phyloP scores from a whole-genome alignment of 2,329 filamentous ascomycete species.

The Aureobasidium sp. region DNA sequence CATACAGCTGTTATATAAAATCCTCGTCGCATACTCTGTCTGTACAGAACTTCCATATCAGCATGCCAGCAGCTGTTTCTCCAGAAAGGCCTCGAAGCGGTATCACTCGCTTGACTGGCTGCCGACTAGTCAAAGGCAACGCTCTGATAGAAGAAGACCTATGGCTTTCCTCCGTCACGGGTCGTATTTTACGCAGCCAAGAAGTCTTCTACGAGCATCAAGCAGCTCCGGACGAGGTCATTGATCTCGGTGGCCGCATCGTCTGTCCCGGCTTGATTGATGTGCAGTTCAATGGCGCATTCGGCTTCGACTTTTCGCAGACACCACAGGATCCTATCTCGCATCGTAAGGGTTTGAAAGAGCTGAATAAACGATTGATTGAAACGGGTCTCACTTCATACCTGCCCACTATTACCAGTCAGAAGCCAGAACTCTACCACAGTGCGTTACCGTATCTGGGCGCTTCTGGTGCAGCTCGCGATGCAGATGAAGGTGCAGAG shows the following conservation, averaged over 20 bases:
- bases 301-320: slow-evolving; percentile 85
- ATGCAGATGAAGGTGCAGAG: slow-evolving; percentile 65
- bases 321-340: slow-evolving; percentile 52
- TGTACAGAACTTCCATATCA: not conserved
- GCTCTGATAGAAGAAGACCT: slow-evolving; percentile 66
- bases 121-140: slow-evolving; percentile 62
- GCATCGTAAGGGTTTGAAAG: slow-evolving; percentile 64
- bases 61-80: slow-evolving; percentile 34
- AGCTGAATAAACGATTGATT: slow-evolving; percentile 63
- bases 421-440: slow-evolving; percentile 72
- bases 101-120: slow-evolving; percentile 61
- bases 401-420: slow-evolving; percentile 76
- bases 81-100: slow-evolving; percentile 34
- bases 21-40: not conserved
- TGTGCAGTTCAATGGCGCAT: slow-evolving; percentile 83
- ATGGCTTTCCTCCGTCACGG: slow-evolving; percentile 77
- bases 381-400: slow-evolving; percentile 82
- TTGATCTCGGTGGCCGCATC: slow-evolving; percentile 77
- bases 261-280: slow-evolving; percentile 82
- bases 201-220: slow-evolving; percentile 60
- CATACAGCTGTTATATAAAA: not conserved
- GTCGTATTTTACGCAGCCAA: slow-evolving; percentile 69
- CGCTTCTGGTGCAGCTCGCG: slow-evolving; percentile 55
- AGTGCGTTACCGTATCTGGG: slow-evolving; percentile 70
- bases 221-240: slow-evolving; percentile 60